Evolutionary conservation across 139 green algal genomes (phyloP).

Genomic region (Coelastrella sp.): DNA sequence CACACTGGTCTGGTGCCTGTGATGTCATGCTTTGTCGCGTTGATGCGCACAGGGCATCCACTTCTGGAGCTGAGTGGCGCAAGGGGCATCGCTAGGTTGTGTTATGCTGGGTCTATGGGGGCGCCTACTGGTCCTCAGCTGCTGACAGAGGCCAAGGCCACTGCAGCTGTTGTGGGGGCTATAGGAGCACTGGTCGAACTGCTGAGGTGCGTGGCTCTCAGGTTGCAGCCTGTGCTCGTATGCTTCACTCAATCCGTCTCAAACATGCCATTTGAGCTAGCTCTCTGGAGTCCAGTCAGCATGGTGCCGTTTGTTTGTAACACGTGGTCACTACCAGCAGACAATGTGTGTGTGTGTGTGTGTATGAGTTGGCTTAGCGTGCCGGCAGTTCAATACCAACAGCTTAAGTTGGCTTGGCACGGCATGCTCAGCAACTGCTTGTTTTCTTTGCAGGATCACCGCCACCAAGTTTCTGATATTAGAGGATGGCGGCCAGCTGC

Average conservation of each 20-base stretch:
- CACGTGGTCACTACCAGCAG: too few species aligned
- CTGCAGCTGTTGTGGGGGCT: slow-evolving; percentile 59
- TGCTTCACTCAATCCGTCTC: too few species aligned
- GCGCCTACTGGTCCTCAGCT: slow-evolving; percentile 12
- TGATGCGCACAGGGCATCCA: slow-evolving; percentile 58
- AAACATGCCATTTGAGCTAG: too few species aligned
- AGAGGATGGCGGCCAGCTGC: slow-evolving; percentile 31
- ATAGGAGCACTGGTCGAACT: slow-evolving; percentile 71
- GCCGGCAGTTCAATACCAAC: too few species aligned
- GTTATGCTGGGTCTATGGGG: slow-evolving; percentile 58
- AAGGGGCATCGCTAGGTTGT: slow-evolving; percentile 68
- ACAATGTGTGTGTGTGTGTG: too few species aligned
- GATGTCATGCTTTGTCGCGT: slow-evolving; percentile 55
- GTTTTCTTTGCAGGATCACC: background rate
- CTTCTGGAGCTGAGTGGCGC: slow-evolving; percentile 80
- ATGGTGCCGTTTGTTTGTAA: too few species aligned
- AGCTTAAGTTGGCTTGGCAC: too few species aligned
- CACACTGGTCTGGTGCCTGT: slow-evolving; percentile 51
- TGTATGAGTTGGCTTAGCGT: too few species aligned
- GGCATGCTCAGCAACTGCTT: background rate
- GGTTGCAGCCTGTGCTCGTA: too few species aligned
- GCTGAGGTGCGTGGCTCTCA: background rate
- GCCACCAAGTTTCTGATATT: slow-evolving; percentile 34
- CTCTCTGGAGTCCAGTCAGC: too few species aligned
- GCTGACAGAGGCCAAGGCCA: slow-evolving; percentile 67